Evolutionary conservation across 2,329 filamentous ascomycete species (phyloP), one percentile per base, ranked within the genome.

Genomic region (Epichloe amarillans): DNA sequence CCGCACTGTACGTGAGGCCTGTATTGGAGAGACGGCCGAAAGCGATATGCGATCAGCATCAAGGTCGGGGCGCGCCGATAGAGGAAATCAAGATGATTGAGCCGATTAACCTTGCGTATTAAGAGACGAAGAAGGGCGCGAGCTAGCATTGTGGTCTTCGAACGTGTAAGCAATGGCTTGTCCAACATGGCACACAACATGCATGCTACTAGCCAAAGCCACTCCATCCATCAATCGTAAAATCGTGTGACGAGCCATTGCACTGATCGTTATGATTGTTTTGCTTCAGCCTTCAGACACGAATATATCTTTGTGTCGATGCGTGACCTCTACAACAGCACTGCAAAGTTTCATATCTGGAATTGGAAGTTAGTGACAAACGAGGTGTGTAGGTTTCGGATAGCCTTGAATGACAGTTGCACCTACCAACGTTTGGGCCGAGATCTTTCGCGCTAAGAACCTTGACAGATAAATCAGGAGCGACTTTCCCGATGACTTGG

Each of bases 271-370:
- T 14, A 33, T 35, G 4, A 33, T 45, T 45, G n/a, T 12, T 35
- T 10, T 35, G n/a, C 3, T 15, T 46, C 42, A 57, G 14, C 41
- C 21, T 50, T 79, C 77, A 62, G 86, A 89, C 37, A 70, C 60
- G 64, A 96, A 96, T 48, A 97, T 84, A 54, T 81, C 73, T 62
- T 84, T 86, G 64, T 88, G 80, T 47, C 82, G 78, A 68, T 96
- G 90, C 36, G 88, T 93, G 37, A 82, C 83, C 52, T 96, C 86
- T 15, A 95, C 90, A 3, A 96, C 85, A 0, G 84, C 80, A 52
- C 87, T 82, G 53, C 82, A 84, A 36, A 88, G 76, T 49, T 74
- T 75, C 66, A 86, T 87, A 69, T 96, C 89, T 91, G 52, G 2
- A 26, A 8, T 33, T 30, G 37, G 21, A 52, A 33, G 45, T 41